Conservation (phyloP, 139 green algal genomes). For the Haematococcus lacustris region DNA sequence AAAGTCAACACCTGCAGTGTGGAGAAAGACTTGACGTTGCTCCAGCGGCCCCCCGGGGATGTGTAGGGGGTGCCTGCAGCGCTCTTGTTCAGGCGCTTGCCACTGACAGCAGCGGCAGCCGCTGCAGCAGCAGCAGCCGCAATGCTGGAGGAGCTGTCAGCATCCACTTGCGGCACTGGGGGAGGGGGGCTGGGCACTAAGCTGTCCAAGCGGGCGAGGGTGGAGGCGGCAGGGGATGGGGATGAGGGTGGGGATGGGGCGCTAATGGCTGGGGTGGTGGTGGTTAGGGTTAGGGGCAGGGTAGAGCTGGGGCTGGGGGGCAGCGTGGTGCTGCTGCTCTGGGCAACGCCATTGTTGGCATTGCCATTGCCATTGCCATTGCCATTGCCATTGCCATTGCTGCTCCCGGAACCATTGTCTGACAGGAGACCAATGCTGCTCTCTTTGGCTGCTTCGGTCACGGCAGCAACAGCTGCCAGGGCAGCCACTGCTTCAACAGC, state of each 20-base stretch:
- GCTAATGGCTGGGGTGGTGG: neutral
- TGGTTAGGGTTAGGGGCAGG: neutral
- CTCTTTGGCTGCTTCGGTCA: neutral
- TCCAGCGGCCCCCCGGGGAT: conserved; percentile 60
- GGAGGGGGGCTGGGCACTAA: too few relatives aligned
- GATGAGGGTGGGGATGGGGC: neutral
- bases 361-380: conserved; percentile 16
- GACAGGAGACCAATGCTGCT: neutral
- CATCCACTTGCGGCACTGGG: neutral
- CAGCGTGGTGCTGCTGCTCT: conserved; percentile 7
- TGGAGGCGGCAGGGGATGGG: neutral
- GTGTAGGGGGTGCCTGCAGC: conserved; percentile 56
- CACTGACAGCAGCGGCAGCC: conserved; percentile 11
- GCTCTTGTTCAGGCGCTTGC: conserved; percentile 2
- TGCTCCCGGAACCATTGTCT: neutral
- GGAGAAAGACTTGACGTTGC: conserved; percentile 61
- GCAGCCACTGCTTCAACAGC: neutral
- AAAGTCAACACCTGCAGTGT: conserved; percentile 40
- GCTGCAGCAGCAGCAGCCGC: too few relatives aligned
- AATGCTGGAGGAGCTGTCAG: neutral
- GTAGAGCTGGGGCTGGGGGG: neutral
- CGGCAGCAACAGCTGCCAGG: neutral
- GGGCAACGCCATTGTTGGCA: neutral
- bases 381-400: too few relatives aligned
- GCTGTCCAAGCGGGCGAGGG: conserved; percentile 41